Evolutionary conservation across 2,329 filamentous ascomycete genomes (phyloP), one percentile per base, ranked within the genome.

Genomic region (Apiospora aurea): DNA sequence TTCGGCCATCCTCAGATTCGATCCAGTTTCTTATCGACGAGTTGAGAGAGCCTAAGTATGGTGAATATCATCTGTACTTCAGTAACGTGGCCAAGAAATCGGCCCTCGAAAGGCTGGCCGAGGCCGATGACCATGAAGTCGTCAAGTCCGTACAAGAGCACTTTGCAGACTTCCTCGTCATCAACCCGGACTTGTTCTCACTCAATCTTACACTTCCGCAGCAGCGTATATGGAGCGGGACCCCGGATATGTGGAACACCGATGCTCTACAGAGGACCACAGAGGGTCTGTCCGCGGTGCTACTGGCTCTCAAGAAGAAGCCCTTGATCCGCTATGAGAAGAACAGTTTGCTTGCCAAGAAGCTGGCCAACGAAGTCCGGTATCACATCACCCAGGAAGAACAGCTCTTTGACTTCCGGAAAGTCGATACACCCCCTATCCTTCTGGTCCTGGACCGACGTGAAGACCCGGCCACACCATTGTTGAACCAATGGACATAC

Each of bases 21-120:
- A 95, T 98, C 79, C 95, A 99, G 80, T 90, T 93, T 74, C 89
- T 99, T 70, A 96, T 99, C 76, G 96, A 99, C 79, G 96, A 99
- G 85, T 88, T 99, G 71, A 90, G 96, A 73, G 96, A 98, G 69
- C 97, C 96, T 5, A 98, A 95, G 81, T 99, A 99, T 78, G 96
- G 96, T 75, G 96, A 99, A 84, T 99, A 99, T 83, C 91, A 97
- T 79, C 89, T 99, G 71, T 98, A 97, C 82, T 97, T 99, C 82
- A 98, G 95, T 86, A 99, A 99, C 81, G 93, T 99, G 72, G 92
- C 96, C 79, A 97, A 97, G 82, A 99, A 99, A 83, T 98, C 96
- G 1, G 94, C 96, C 0, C 87, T 99, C 34, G 96, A 99, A 82
- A 90, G 96, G 61, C 86, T 99, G 61, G 96, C 96, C 46, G 97